Evolutionary conservation across 2,329 filamentous ascomycete species (phyloP).

Genomic region (Camptophora hylomeconis): DNA sequence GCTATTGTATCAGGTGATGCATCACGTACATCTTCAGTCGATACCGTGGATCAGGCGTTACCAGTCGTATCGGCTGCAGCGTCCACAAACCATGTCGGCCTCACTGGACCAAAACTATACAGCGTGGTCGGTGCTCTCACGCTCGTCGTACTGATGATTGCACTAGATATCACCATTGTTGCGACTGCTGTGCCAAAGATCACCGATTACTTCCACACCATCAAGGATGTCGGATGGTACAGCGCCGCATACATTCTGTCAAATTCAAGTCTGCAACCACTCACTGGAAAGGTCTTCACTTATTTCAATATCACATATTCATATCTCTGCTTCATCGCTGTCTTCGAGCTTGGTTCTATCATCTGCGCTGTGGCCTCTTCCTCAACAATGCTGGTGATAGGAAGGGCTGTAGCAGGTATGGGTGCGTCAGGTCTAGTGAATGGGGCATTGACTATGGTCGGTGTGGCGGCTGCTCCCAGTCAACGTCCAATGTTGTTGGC

Average conservation of each 20-base stretch:
- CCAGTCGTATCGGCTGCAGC: too few species aligned
- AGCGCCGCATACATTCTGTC: conserved; percentile 33
- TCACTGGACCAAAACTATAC: too few species aligned
- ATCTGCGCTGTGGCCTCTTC: conserved; percentile 21
- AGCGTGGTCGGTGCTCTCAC: conserved; percentile 26
- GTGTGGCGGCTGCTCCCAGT: conserved; percentile 20
- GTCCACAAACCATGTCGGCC: too few species aligned
- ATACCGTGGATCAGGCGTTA: too few species aligned
- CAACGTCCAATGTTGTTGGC: conserved; percentile 24
- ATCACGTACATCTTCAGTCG: too few species aligned
- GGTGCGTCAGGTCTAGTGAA: conserved; percentile 21
- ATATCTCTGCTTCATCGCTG: conserved; percentile 20
- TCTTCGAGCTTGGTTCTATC: conserved; percentile 23
- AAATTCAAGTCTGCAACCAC: conserved; percentile 30
- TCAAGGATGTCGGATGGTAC: conserved; percentile 25
- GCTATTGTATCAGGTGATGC: too few species aligned
- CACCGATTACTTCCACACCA: conserved; percentile 23
- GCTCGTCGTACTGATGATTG: conserved; percentile 33
- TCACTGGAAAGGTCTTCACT: conserved; percentile 34
- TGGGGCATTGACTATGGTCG: conserved; percentile 32
- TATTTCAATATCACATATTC: conserved; percentile 25
- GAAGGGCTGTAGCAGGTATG: conserved; percentile 23
- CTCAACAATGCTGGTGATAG: conserved; percentile 21
- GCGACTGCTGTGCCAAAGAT: conserved; percentile 26
- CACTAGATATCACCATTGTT: conserved; percentile 27